Evolutionary conservation across 2,329 filamentous ascomycete species (phyloP).

Genomic region (Phoma sp.): DNA sequence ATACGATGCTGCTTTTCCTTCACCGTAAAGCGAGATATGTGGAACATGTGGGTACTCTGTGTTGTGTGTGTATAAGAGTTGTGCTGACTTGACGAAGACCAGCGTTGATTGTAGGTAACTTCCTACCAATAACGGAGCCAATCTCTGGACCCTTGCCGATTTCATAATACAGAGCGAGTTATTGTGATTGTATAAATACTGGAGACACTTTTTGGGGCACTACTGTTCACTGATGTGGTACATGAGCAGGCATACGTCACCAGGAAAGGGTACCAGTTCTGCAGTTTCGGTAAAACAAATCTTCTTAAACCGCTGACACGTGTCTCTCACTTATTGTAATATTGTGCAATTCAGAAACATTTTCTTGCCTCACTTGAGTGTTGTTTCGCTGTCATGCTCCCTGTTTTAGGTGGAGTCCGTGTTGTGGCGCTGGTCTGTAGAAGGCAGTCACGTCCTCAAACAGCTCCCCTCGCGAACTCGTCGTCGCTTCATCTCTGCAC

Average conservation of each 20-base stretch:
- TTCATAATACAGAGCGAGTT: slow-evolving; percentile 8
- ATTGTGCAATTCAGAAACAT: not conserved
- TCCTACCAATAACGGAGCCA: slow-evolving; percentile 78
- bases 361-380: not conserved
- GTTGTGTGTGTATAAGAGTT: no score
- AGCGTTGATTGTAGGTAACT: slow-evolving; percentile 94
- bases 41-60: slow-evolving; percentile 81
- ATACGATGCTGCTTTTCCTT: slow-evolving; percentile 98
- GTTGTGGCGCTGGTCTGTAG: not conserved
- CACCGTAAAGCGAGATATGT: slow-evolving; percentile 90
- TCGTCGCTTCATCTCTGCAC: not conserved
- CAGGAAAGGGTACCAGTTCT: not conserved
- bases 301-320: not conserved
- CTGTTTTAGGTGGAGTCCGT: not conserved
- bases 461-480: not conserved
- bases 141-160: slow-evolving; percentile 30
- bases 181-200: not conserved
- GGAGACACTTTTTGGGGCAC: not conserved
- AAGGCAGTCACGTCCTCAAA: slow-evolving; percentile 4
- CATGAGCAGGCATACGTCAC: not conserved
- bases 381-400: not conserved
- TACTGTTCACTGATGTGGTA: not conserved
- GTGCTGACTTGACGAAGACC: slow-evolving; percentile 62
- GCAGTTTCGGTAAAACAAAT: not conserved
- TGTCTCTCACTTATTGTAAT: not conserved